Percentiles rank a stretch among this genome's conserved stretches.
phyloP scores from a whole-genome alignment of 345 rosid species.

The Hirschfeldia incana region DNA sequence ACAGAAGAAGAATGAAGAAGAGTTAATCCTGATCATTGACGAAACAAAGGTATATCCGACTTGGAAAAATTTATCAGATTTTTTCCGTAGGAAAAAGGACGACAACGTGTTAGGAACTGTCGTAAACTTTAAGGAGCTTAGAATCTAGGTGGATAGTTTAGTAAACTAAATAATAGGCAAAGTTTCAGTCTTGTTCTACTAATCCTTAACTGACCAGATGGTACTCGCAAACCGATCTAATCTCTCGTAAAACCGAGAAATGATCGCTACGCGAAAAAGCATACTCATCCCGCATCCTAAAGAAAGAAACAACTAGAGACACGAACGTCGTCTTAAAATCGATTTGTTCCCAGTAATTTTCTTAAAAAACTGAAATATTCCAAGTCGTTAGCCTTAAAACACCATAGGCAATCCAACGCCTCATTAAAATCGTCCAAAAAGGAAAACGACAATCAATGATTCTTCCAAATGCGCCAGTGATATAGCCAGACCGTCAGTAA shows the following conservation, averaged over 20 bases:
- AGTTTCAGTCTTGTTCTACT: not conserved
- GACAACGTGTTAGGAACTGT: too few species aligned
- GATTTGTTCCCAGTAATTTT: not conserved
- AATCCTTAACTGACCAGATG: not conserved
- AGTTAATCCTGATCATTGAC: too few species aligned
- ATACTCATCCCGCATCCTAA: not conserved
- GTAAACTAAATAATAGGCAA: not conserved
- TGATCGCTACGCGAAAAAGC: too few species aligned
- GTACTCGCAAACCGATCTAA: not conserved
- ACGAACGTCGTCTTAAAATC: not conserved
- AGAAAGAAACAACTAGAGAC: not conserved
- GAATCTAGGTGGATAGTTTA: not conserved
- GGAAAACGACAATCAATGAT: not conserved
- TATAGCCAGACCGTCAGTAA: not conserved
- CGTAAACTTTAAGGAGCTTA: not conserved
- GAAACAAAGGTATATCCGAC: too few species aligned
- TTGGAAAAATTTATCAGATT: too few species aligned
- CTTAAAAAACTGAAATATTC: not conserved
- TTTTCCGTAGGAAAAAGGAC: too few species aligned
- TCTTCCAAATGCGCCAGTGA: not conserved
- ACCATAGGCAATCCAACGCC: not conserved
- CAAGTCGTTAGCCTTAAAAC: not conserved
- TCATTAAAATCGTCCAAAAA: not conserved
- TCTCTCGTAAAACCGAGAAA: not conserved
- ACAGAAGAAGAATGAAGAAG: too few species aligned